Evolutionary conservation across 805 yeast species (phyloP).

Genomic region (Ascoidea rubescens): DNA sequence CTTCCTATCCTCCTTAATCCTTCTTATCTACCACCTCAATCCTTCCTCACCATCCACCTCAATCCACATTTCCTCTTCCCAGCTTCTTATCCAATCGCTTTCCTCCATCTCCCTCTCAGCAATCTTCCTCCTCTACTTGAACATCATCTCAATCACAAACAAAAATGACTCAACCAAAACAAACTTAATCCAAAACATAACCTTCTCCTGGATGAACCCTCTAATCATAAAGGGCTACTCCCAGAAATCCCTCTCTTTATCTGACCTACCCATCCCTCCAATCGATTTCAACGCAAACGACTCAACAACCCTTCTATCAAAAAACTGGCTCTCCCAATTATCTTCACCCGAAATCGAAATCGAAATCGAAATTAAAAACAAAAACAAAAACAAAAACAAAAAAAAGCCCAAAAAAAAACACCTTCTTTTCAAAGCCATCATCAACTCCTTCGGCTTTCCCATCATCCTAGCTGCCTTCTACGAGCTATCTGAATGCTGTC

Average conservation of each 20-base stretch:
- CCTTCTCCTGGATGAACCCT: slow-evolving; percentile 36
- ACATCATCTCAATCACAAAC: too few relatives aligned
- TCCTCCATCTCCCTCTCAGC: too few relatives aligned
- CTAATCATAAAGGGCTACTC: slow-evolving; percentile 25
- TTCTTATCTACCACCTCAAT: too few relatives aligned
- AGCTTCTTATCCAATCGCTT: too few relatives aligned
- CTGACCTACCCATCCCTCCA: slow-evolving; percentile 29
- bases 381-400: slow-evolving; percentile 14
- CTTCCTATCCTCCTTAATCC: too few relatives aligned
- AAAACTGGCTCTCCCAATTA: slow-evolving; percentile 19
- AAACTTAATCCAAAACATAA: slow-evolving; percentile 13
- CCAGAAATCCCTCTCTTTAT: slow-evolving; percentile 23
- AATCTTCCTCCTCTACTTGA: too few relatives aligned
- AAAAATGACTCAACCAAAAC: too few relatives aligned
- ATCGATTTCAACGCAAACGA: slow-evolving; percentile 20
- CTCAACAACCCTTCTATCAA: slow-evolving; percentile 17
- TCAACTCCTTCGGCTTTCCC: slow-evolving; percentile 23
- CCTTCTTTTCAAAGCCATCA: slow-evolving; percentile 21
- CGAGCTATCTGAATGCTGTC: slow-evolving; percentile 25
- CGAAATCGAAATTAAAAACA: too few relatives aligned
- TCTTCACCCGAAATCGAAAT: not conserved
- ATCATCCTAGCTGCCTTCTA: slow-evolving; percentile 21
- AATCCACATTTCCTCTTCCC: too few relatives aligned
- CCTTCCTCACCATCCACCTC: too few relatives aligned
- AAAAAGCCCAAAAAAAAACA: not conserved